Percentiles rank a stretch among this genome's conserved stretches.
These are phyloP conservation scores for Coniosporium apollinis DNA, from an alignment of 495 filamentous ascomycete genomes.

Conservation along the genomic window DNA sequence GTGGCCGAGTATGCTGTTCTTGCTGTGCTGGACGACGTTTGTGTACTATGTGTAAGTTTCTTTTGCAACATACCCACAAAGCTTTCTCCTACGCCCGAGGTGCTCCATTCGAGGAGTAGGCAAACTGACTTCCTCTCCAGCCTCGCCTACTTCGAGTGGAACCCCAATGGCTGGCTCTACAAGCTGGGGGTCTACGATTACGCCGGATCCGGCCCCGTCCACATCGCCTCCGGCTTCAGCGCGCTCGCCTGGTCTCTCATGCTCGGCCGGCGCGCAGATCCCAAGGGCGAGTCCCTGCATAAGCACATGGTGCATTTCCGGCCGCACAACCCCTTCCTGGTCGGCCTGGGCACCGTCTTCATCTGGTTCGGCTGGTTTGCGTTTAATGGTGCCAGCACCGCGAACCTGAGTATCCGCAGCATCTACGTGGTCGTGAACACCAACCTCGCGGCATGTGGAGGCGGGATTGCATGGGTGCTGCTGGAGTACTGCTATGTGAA, in stretches of 20 bases:
- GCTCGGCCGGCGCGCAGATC: conserved; percentile 8
- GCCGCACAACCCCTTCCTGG: conserved; percentile 14
- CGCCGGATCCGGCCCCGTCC: conserved; percentile 85
- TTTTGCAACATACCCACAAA: no score
- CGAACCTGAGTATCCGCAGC: conserved; percentile 10
- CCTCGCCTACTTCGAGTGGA: conserved; percentile 13
- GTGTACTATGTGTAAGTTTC: conserved; percentile 11
- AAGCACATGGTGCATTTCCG: conserved; percentile 10
- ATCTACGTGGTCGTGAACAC: conserved; percentile 15
- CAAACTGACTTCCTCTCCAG: not conserved
- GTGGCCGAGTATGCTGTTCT: conserved; percentile 10
- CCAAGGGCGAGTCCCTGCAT: conserved; percentile 1
- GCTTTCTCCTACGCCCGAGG: no score
- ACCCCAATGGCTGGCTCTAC: conserved; percentile 19
- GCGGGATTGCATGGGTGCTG: conserved; percentile 14
- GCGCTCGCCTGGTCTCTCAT: conserved; percentile 25
- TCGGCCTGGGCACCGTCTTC: conserved; percentile 32
- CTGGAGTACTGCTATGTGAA: conserved; percentile 8
- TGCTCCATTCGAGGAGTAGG: no score
- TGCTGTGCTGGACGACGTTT: conserved; percentile 55
- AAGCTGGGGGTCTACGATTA: conserved; percentile 78
- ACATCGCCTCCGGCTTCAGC: conserved; percentile 69
- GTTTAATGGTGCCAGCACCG: conserved; percentile 15
- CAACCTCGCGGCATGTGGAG: conserved; percentile 14
- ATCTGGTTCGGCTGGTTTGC: conserved; percentile 38